Percentiles rank a stretch among this genome's conserved stretches.
phyloP scores from a whole-genome alignment of 805 yeast species.

The Candida caryicola region DNA sequence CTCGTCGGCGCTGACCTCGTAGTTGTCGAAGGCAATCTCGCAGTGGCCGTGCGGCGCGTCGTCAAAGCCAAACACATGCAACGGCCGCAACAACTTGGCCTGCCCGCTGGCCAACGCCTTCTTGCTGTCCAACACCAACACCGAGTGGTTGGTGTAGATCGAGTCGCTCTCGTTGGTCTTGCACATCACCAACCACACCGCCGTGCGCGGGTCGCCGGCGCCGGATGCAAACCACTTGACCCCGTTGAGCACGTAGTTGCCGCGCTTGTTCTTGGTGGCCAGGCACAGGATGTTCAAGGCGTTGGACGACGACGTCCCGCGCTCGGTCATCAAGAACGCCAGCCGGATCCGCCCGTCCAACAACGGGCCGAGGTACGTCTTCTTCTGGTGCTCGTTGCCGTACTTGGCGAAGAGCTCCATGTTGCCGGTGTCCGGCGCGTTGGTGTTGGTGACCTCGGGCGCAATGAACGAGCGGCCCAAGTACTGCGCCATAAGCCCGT shows the following conservation, averaged over 20 bases:
- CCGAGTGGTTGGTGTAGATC: conserved; percentile 53
- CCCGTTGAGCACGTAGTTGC: conserved; percentile 53
- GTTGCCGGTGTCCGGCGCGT: conserved; percentile 67
- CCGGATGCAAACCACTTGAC: conserved; percentile 72
- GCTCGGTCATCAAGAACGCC: conserved; percentile 66
- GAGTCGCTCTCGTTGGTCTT: conserved; percentile 33
- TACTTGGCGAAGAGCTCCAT: conserved; percentile 49
- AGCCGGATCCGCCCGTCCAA: conserved; percentile 54
- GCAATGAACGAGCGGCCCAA: conserved; percentile 54
- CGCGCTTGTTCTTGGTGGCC: conserved; percentile 37
- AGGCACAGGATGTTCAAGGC: conserved; percentile 54
- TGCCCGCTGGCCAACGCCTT: conserved; percentile 48
- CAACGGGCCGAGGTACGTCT: conserved; percentile 51
- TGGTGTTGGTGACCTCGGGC: conserved; percentile 58
- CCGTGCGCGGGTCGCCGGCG: conserved; percentile 64
- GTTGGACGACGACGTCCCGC: conserved; percentile 57
- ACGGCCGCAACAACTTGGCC: conserved; percentile 49
- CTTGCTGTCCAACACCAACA: conserved; percentile 52
- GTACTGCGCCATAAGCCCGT: conserved; percentile 63
- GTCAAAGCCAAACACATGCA: conserved; percentile 56
- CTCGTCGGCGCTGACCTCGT: conserved; percentile 44
- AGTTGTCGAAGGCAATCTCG: conserved; percentile 52
- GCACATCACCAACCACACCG: conserved; percentile 53
- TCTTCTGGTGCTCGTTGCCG: conserved; percentile 36
- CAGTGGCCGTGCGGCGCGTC: conserved; percentile 75